Evolutionary conservation across 768 basidiomycete genomes (phyloP).

Genomic region (Rubroboletus pulcherrimus): DNA sequence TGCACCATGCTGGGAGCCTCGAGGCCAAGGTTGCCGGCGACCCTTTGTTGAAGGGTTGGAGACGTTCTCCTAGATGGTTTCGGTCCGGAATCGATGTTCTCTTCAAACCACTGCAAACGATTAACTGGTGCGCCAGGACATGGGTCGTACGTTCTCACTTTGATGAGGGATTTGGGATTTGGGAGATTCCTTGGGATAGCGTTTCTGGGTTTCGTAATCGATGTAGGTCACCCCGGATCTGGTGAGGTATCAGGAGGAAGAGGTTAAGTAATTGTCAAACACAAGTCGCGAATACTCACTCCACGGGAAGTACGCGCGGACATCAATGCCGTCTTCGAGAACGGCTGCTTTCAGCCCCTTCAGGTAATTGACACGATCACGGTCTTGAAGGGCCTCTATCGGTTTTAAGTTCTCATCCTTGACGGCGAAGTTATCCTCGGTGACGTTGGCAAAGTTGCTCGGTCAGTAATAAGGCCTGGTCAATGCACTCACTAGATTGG

Average conservation of each 20-base stretch:
- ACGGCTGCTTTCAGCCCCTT: slow-evolving; percentile 57
- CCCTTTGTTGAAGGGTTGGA: neutral
- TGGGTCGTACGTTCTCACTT: slow-evolving; percentile 34
- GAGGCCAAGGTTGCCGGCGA: neutral
- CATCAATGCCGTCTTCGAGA: slow-evolving; percentile 58
- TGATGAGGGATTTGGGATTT: slow-evolving; percentile 51
- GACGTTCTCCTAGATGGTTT: neutral
- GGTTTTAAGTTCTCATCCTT: slow-evolving; percentile 57
- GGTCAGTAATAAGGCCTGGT: neutral
- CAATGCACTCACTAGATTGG: slow-evolving; percentile 48
- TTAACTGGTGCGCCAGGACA: neutral
- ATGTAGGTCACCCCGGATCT: slow-evolving; percentile 73
- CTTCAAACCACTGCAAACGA: slow-evolving; percentile 28
- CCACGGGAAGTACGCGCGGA: slow-evolving; percentile 66
- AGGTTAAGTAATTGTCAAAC: neutral
- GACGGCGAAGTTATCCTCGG: slow-evolving; percentile 71
- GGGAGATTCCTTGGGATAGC: slow-evolving; percentile 61
- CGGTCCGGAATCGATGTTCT: slow-evolving; percentile 21
- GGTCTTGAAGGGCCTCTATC: slow-evolving; percentile 50
- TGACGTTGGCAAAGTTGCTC: slow-evolving; percentile 42
- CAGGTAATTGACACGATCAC: slow-evolving; percentile 68
- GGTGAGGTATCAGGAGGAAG: slow-evolving; percentile 49
- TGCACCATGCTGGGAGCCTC: neutral
- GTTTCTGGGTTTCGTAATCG: slow-evolving; percentile 63
- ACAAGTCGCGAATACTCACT: slow-evolving; percentile 38